Conservation (phyloP, 179 eudicot species). For the Silene vulgaris region DNA sequence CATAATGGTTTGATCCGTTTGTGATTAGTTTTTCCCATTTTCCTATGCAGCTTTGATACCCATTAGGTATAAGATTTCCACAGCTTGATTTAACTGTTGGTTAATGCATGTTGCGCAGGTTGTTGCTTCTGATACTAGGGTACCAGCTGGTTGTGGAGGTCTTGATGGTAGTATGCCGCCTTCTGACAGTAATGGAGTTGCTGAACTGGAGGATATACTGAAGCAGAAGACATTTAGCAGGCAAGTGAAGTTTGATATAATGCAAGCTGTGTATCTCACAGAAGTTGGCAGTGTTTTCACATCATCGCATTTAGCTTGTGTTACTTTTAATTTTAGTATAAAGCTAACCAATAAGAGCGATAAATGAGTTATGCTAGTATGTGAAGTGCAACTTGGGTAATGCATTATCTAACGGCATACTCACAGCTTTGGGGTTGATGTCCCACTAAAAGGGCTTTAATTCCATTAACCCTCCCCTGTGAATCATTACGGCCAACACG, state of each 20-base stretch:
- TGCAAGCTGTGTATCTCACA: constrained; percentile 1
- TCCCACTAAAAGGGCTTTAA: background rate
- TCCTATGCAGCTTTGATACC: background rate
- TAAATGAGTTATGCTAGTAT: background rate
- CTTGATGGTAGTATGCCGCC: constrained; percentile 20
- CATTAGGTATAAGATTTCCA: background rate
- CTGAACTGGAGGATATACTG: constrained; percentile 65
- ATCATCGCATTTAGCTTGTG: background rate
- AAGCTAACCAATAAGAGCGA: background rate
- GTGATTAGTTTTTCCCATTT: background rate
- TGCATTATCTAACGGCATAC: background rate
- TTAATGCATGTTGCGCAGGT: constrained; percentile 27
- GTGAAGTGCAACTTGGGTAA: background rate
- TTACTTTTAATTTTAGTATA: background rate
- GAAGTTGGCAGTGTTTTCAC: background rate
- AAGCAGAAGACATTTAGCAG: constrained; percentile 81
- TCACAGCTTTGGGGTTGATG: background rate
- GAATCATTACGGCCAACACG: background rate
- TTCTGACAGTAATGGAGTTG: constrained; percentile 36
- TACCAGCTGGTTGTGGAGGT: constrained; percentile 23
- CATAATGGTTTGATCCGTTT: background rate
- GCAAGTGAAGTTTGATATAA: constrained; percentile 29
- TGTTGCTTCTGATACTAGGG: constrained; percentile 32
- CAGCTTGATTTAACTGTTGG: constrained; percentile 12
- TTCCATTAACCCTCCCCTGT: background rate